Percentiles rank a stretch among this genome's conserved stretches.
phyloP scores from a whole-genome alignment of 2,329 filamentous ascomycete species.

The Leptographium wingfieldii region DNA sequence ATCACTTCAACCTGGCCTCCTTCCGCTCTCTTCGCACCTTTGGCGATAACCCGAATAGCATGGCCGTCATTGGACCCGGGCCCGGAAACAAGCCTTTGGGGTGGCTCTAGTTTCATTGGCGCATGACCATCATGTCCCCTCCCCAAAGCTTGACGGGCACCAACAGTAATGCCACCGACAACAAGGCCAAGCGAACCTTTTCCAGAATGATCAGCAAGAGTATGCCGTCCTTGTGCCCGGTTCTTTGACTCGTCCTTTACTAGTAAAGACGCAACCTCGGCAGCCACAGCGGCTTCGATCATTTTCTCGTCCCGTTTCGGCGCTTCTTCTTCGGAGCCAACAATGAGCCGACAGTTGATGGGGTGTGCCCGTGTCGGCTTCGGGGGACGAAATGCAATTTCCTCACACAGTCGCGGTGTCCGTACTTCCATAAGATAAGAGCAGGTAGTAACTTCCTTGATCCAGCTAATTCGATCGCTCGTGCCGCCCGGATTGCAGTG shows the following conservation, averaged over 20 bases:
- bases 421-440: constrained; percentile 89
- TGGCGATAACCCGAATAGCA: constrained; percentile 32
- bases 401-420: constrained; percentile 76
- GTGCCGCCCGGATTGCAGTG: constrained; percentile 65
- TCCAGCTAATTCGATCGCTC: constrained; percentile 71
- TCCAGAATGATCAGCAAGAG: neutral
- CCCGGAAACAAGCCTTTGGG: constrained; percentile 24
- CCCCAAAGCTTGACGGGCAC: constrained; percentile 36
- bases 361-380: constrained; percentile 63
- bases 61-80: constrained; percentile 11
- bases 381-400: constrained; percentile 74
- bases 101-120: constrained; percentile 31
- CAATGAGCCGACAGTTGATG: constrained; percentile 64
- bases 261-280: constrained; percentile 1
- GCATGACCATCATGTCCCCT: constrained; percentile 34
- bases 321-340: constrained; percentile 38
- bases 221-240: neutral
- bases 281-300: constrained; percentile 18
- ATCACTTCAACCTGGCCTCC: constrained; percentile 50
- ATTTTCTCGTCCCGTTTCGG: constrained; percentile 25
- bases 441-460: constrained; percentile 86
- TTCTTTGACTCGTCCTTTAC: constrained; percentile 5
- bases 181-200: constrained; percentile 21
- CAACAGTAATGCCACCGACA: constrained; percentile 42
- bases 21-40: constrained; percentile 36